These are phyloP conservation scores for Fusarium palustre DNA, from an alignment of 2,329 filamentous ascomycete species.

Conservation along the genomic window DNA sequence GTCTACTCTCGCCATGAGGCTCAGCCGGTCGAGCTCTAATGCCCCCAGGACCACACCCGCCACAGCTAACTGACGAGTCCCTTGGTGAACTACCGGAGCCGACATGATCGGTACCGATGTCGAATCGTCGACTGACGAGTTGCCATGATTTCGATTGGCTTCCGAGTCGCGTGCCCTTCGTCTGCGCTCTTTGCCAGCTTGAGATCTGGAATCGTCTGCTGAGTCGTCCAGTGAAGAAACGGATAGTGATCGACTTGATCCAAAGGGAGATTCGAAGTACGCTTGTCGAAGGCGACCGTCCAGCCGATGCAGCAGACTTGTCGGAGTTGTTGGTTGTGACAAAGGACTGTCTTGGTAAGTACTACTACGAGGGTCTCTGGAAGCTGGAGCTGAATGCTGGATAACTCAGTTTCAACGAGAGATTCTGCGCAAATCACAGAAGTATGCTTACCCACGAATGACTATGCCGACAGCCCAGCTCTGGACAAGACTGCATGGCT, in stretches of 20 bases:
- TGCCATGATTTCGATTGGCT: constrained; percentile 37
- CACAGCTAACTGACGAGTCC: constrained; percentile 44
- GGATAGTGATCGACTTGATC: constrained; percentile 35
- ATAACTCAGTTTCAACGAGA: constrained; percentile 4
- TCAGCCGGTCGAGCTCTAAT: constrained; percentile 51
- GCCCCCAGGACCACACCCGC: constrained; percentile 48
- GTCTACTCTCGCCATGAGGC: constrained; percentile 41
- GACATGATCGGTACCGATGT: constrained; percentile 33
- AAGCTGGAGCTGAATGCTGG: constrained; percentile 26
- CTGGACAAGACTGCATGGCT: constrained; percentile 37
- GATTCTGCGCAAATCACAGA: not conserved
- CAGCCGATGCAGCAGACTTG: constrained; percentile 41
- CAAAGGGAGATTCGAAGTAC: constrained; percentile 43
- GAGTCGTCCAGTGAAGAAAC: constrained; percentile 23
- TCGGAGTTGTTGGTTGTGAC: constrained; percentile 46
- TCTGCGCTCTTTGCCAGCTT: constrained; percentile 48
- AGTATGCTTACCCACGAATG: constrained; percentile 6
- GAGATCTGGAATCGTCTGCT: constrained; percentile 22
- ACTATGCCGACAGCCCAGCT: constrained; percentile 10
- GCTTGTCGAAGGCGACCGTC: constrained; percentile 41
- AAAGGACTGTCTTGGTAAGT: constrained; percentile 31
- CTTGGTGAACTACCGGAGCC: constrained; percentile 37
- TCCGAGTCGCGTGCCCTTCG: constrained; percentile 49
- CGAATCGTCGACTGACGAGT: constrained; percentile 39
- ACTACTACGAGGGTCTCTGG: constrained; percentile 23